Evolutionary conservation across 345 rosid species (phyloP).

Genomic region (Aquilaria sinensis): DNA sequence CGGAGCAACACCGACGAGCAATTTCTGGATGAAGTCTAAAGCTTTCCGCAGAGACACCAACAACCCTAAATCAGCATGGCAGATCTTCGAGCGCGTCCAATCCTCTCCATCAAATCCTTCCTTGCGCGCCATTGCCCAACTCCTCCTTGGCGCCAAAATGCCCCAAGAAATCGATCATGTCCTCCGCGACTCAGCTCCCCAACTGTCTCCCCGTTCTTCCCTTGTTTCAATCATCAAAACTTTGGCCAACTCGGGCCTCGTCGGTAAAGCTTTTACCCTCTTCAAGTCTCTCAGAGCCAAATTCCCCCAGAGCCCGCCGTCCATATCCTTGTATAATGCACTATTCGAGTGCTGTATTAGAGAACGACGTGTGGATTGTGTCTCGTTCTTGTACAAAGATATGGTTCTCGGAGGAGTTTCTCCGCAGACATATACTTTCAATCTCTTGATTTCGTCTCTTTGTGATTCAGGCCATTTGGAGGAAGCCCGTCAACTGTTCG

Average conservation of each 20-base stretch:
- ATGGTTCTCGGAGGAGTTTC: slow-evolving; percentile 52
- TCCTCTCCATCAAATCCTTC: slow-evolving; percentile 34
- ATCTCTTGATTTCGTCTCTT: slow-evolving; percentile 55
- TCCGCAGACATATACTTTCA: slow-evolving; percentile 78
- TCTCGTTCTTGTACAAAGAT: slow-evolving; percentile 74
- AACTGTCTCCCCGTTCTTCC: slow-evolving; percentile 20
- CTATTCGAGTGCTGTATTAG: slow-evolving; percentile 45
- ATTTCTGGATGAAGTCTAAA: slow-evolving; percentile 10
- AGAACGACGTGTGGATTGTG: slow-evolving; percentile 37
- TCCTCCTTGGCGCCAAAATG: slow-evolving; percentile 65
- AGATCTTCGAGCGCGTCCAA: slow-evolving; percentile 63
- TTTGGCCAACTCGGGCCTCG: slow-evolving; percentile 48
- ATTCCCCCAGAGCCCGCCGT: slow-evolving; percentile 45
- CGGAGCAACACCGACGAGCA: too few relatives aligned
- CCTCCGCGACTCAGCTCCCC: slow-evolving; percentile 32
- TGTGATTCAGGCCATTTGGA: slow-evolving; percentile 64
- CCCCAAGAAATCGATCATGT: slow-evolving; percentile 51
- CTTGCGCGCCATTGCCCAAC: slow-evolving; percentile 48
- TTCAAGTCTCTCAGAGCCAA: slow-evolving; percentile 44
- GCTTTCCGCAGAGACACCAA: slow-evolving; percentile 54
- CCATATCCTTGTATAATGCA: slow-evolving; percentile 52
- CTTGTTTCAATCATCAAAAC: slow-evolving; percentile 32
- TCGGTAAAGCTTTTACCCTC: slow-evolving; percentile 45
- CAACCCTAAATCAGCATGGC: slow-evolving; percentile 83
- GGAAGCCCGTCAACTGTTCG: slow-evolving; percentile 71